Conservation (phyloP, 371 early-diverging fungal species). For the Umbelopsis sp. region DNA sequence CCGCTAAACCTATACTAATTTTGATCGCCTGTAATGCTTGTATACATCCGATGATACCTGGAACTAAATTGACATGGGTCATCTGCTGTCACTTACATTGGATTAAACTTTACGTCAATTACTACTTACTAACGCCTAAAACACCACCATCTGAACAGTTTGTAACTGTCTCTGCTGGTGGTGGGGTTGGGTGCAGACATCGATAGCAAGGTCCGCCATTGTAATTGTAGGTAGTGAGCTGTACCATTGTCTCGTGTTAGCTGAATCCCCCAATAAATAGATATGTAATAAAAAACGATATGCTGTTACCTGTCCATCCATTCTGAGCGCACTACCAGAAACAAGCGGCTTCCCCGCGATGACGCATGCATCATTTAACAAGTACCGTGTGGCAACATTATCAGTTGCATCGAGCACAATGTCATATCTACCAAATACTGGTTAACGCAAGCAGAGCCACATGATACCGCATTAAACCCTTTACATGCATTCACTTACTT, state of each 20-base stretch:
- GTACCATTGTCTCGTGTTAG: not conserved
- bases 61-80: conserved; percentile 53
- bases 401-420: conserved; percentile 97
- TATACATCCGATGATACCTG: conserved; percentile 94
- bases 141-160: conserved; percentile 99
- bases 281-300: not conserved
- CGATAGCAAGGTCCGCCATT: conserved; percentile 95
- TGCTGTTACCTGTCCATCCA: conserved; percentile 86
- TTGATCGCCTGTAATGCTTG: conserved; percentile 97
- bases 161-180: conserved; percentile 85
- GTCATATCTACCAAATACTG: conserved; percentile 67
- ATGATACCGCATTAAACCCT: not conserved
- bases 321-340: conserved; percentile 92
- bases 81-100: not conserved
- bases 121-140: conserved; percentile 78
- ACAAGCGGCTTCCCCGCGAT: conserved; percentile 85
- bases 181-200: conserved; percentile 94
- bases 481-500: conserved; percentile 26
- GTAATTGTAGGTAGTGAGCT: conserved; percentile 88
- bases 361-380: conserved; percentile 95
- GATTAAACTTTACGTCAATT: not conserved
- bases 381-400: conserved; percentile 96
- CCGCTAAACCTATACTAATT: conserved; percentile 55
- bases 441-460: not conserved
- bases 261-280: not conserved